Percentiles rank a stretch among this genome's conserved stretches.
Conservation (phyloP, 495 filamentous ascomycete genomes). For the Melanomma pulvis-pyrius region DNA sequence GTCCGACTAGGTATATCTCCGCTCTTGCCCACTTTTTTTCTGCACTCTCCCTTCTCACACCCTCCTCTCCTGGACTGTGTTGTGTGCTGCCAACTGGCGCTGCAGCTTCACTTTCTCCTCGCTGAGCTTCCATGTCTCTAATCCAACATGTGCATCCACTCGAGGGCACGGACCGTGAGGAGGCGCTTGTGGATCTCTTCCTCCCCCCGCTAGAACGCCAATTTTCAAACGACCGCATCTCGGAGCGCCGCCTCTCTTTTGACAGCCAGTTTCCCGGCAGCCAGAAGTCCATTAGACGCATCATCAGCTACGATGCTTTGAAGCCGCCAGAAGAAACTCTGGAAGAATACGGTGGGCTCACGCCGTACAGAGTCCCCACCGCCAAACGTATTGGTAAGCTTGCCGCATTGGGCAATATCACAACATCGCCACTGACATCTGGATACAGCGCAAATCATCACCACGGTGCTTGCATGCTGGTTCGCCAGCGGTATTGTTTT, state of each 20-base stretch:
- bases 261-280: background rate
- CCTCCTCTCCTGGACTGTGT: background rate
- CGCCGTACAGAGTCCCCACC: constrained; percentile 37
- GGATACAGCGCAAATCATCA: constrained; percentile 32
- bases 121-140: constrained; percentile 39
- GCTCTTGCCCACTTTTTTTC: constrained; percentile 9
- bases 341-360: constrained; percentile 33
- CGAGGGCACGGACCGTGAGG: constrained; percentile 42
- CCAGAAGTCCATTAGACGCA: constrained; percentile 29
- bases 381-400: constrained; percentile 35
- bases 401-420: constrained; percentile 13
- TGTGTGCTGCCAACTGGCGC: constrained; percentile 4
- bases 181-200: constrained; percentile 32
- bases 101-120: background rate
- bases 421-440: constrained; percentile 1
- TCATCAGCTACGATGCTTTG: constrained; percentile 41
- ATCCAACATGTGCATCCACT: constrained; percentile 41
- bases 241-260: constrained; percentile 19
- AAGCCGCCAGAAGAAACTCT: constrained; percentile 29
- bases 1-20: constrained; percentile 18
- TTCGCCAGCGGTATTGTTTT: constrained; percentile 38
- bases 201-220: constrained; percentile 24
- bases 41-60: background rate
- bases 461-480: constrained; percentile 32
- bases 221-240: background rate